These are phyloP conservation scores for Boletus patriciae DNA, from an alignment of 768 basidiomycete genomes.

Conservation along the genomic window DNA sequence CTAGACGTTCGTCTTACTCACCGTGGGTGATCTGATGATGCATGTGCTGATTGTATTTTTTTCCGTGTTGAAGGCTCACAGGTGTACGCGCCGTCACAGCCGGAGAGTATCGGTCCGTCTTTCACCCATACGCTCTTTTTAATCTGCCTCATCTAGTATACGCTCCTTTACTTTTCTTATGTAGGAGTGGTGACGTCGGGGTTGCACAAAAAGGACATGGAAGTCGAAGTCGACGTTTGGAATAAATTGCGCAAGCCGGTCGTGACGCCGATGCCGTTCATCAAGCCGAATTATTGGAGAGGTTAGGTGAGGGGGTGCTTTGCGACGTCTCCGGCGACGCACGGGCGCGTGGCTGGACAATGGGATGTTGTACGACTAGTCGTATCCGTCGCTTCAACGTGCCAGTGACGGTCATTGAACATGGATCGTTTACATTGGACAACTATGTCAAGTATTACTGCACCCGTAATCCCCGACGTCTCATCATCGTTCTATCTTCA, in stretches of 20 bases:
- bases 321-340: no score
- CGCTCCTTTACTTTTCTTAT: conserved; percentile 27
- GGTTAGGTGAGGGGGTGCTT: conserved; percentile 35
- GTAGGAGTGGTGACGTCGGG: conserved; percentile 67
- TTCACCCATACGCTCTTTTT: conserved; percentile 4
- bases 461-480: neutral
- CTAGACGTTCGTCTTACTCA: conserved; percentile 56
- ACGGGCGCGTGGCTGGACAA: neutral
- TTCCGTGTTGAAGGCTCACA: conserved; percentile 71
- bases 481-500: no score
- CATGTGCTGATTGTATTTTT: neutral
- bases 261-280: conserved; percentile 88
- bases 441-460: neutral
- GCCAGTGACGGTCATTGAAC: neutral
- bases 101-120: conserved; percentile 60
- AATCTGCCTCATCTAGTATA: no score
- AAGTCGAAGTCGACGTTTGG: conserved; percentile 81
- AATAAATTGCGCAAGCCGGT: conserved; percentile 73
- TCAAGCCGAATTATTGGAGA: conserved; percentile 81
- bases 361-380: neutral
- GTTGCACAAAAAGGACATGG: conserved; percentile 88
- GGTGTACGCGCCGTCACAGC: conserved; percentile 56
- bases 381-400: neutral
- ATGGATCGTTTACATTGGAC: neutral
- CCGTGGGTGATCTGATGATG: neutral